These are phyloP conservation scores for Toxoplasma gondii DNA, from an alignment of 169 alveolate genomes.

Conservation along the genomic window DNA sequence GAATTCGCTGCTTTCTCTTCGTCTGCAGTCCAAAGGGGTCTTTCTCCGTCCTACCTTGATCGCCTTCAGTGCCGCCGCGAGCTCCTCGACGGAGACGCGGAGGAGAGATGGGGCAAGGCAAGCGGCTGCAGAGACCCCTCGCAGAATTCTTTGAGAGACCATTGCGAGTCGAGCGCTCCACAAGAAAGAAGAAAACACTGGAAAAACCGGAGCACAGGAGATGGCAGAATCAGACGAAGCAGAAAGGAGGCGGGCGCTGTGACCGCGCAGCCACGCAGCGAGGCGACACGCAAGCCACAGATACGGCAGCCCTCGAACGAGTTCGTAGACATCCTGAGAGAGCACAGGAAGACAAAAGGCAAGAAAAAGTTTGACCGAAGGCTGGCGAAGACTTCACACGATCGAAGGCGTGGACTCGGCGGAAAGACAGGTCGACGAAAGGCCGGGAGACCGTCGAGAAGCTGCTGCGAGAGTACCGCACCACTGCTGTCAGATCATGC, in stretches of 20 bases:
- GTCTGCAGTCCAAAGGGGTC: too few species aligned
- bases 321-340: constrained; percentile 39
- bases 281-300: constrained; percentile 8
- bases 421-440: too few species aligned
- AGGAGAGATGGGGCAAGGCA: constrained; percentile 6
- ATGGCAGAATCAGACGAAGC: not conserved
- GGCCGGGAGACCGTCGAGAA: too few species aligned
- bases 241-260: not conserved
- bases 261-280: constrained; percentile 25
- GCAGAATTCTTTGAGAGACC: constrained; percentile 6
- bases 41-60: not conserved
- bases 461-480: too few species aligned
- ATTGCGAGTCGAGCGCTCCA: constrained; percentile 23
- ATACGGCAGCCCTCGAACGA: constrained; percentile 40
- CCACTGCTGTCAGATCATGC: too few species aligned
- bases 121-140: constrained; percentile 19
- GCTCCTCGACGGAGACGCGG: constrained; percentile 20
- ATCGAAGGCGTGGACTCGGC: too few species aligned
- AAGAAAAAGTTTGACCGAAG: not conserved
- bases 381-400: too few species aligned
- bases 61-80: not conserved
- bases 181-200: not conserved
- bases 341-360: not conserved
- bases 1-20: too few species aligned
- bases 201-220: not conserved